Base-by-base conservation (phyloP, 129 eudicot species). In the Sambucus nigra region DNA sequence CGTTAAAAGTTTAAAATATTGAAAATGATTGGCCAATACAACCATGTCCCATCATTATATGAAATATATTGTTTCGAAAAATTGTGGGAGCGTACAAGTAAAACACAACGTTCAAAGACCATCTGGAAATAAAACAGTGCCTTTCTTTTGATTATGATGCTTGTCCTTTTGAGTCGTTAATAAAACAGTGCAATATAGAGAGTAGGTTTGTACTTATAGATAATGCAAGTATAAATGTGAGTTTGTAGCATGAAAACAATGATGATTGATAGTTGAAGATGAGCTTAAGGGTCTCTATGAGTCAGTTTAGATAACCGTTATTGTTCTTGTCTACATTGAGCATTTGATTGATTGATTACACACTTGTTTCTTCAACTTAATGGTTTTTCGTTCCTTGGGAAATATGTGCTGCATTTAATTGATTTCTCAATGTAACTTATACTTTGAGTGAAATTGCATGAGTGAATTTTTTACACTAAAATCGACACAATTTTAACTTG, bases 91-190 rank as follows among this genome's bases (percentile, higher is more conserved):
- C 5, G 27, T 19, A 12, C 2, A 11, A 20, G 20, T 19, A 21
- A 22, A 55, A 35, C 18, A 18, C 28, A 13, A 13, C 19, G 5
- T 54, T 29, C 0, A 4, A 5, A 4, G 53, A 15, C n/a, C n/a
- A n/a, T n/a, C n/a, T 20, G 53, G 10, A 21, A 56, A 14, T 19
- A 16, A 55, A 38, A 20, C n/a, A 7, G 25, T 19, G 35, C 35
- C 35, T 21, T 22, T 23, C n/a, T 4, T 16, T 18, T 35, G 15
- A 27, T 21, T 21, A 61, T 49, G 14, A 3, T 20, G 1, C n/a
- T 62, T 24, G 7, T 16, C 23, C 31, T 49, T 51, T 51, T 15
- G 10, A 22, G 38, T 63, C 51, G 68, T 63, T 63, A 51, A 63
- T 63, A 63, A 63, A 18, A 44, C 25, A 35, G 42, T 51, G 38